Conservation (phyloP, 2,329 filamentous ascomycete genomes). For the Ophiostoma tasmaniense region DNA sequence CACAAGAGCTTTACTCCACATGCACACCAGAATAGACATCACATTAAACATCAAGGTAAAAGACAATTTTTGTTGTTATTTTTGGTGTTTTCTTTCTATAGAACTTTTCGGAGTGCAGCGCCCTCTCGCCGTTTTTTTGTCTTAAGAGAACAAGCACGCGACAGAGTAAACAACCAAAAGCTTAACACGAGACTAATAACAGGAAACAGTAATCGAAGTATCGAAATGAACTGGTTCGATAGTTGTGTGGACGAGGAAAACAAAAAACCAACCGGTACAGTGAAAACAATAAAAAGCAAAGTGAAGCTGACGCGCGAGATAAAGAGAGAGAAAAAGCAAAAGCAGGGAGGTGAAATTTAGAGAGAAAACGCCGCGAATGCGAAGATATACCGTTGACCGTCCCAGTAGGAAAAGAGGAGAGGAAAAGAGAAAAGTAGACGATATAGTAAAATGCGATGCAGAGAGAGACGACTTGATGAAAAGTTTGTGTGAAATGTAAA, state of each 20-base stretch:
- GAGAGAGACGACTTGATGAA: not conserved
- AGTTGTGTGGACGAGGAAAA: not conserved
- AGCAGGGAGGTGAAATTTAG: conserved; percentile 21
- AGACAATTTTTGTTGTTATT: conserved; percentile 7
- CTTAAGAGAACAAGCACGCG: not conserved
- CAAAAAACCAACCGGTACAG: conserved; percentile 20
- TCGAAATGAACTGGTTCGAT: not conserved
- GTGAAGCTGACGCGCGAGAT: not conserved
- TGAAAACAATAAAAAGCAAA: conserved; percentile 18
- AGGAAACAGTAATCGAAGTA: not conserved
- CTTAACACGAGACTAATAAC: not conserved
- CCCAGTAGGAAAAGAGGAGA: conserved; percentile 12
- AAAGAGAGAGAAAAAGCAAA: conserved; percentile 17
- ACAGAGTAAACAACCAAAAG: conserved; percentile 26
- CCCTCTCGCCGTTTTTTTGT: not conserved
- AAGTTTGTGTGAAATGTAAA: not conserved
- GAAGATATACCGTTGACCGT: conserved; percentile 19
- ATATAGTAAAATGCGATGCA: conserved; percentile 7
- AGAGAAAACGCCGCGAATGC: conserved; percentile 24
- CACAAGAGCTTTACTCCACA: not conserved
- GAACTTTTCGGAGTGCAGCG: not conserved
- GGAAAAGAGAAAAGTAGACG: conserved; percentile 15
- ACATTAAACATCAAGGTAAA: not conserved
- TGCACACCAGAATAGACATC: not conserved
- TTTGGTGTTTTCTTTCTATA: conserved; percentile 8